A percentile compares a stretch with the other conserved stretches of the same genome.
Evolutionary conservation across 2,329 filamentous ascomycete species (phyloP).

Genomic region (Zymoseptoria brevis): DNA sequence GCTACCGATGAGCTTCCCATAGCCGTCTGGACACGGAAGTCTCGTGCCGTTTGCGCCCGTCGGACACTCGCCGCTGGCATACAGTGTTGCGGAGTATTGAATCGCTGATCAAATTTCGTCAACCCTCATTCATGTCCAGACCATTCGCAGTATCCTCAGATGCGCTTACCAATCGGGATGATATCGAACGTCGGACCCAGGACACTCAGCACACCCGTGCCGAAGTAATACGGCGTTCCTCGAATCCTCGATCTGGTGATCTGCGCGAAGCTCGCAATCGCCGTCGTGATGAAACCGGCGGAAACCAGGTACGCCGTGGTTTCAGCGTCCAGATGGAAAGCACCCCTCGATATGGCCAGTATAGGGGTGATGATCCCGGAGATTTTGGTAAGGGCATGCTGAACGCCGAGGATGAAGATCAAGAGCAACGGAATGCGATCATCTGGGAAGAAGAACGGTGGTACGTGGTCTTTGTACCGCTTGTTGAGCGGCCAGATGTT

Average conservation of each 20-base stretch:
- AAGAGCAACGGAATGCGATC: conserved; percentile 17
- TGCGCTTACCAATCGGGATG: conserved; percentile 8
- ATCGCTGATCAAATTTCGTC: not conserved
- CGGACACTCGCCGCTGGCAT: conserved; percentile 9
- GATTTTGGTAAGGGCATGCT: conserved; percentile 16
- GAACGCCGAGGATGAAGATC: conserved; percentile 15
- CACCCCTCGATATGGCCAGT: conserved; percentile 10
- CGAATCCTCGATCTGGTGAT: conserved; percentile 12
- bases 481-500: conserved; percentile 16
- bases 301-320: conserved; percentile 13
- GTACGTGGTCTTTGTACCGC: conserved; percentile 11
- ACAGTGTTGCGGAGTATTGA: conserved; percentile 11
- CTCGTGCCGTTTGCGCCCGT: conserved; percentile 6
- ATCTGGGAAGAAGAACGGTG: conserved; percentile 17
- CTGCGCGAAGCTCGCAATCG: conserved; percentile 13
- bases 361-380: conserved; percentile 16
- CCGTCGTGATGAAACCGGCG: conserved; percentile 16
- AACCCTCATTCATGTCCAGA: not conserved
- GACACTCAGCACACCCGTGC: conserved; percentile 10
- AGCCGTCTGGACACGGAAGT: conserved; percentile 14
- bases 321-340: conserved; percentile 12
- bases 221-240: conserved; percentile 12
- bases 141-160: not conserved
- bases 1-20: conserved; percentile 13
- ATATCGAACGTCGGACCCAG: conserved; percentile 17